phyloP scores from a whole-genome alignment of 495 filamentous ascomycete genomes.

The Trichoderma asperelloides region DNA sequence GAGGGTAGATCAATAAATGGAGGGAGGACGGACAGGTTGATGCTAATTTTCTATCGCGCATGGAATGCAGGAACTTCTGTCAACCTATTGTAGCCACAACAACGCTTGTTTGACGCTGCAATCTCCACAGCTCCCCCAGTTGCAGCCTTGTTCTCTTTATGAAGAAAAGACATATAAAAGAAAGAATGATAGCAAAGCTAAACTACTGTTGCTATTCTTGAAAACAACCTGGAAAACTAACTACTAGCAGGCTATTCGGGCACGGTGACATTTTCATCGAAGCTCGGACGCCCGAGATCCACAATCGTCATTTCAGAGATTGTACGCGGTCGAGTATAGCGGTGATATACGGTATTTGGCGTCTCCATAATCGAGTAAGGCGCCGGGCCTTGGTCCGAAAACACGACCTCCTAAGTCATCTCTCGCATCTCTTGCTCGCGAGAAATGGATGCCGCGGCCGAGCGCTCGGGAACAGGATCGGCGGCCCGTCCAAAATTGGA shows the following conservation, averaged over 20 bases:
- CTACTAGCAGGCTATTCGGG: no score
- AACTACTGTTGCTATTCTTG: no score
- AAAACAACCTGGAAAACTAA: no score
- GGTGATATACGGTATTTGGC: not conserved
- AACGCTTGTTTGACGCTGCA: no score
- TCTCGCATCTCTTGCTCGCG: constrained; percentile 25
- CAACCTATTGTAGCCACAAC: no score
- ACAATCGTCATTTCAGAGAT: not conserved
- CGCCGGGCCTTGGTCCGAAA: not conserved
- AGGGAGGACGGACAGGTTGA: not conserved
- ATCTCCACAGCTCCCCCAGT: no score
- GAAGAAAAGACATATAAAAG: no score
- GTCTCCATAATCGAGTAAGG: constrained; percentile 5
- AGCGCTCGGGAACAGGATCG: not conserved
- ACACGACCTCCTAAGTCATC: constrained; percentile 19
- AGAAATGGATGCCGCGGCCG: constrained; percentile 3
- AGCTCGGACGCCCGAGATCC: not conserved
- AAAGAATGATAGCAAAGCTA: no score
- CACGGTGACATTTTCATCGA: not conserved
- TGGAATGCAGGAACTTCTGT: no score
- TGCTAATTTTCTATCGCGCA: no score
- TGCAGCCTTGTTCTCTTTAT: no score
- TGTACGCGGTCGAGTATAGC: not conserved
- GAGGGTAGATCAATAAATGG: not conserved
- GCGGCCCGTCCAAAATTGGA: constrained; percentile 17